Conservation (phyloP, 2,329 filamentous ascomycete genomes). For the Nannizziopsis barbatae region DNA sequence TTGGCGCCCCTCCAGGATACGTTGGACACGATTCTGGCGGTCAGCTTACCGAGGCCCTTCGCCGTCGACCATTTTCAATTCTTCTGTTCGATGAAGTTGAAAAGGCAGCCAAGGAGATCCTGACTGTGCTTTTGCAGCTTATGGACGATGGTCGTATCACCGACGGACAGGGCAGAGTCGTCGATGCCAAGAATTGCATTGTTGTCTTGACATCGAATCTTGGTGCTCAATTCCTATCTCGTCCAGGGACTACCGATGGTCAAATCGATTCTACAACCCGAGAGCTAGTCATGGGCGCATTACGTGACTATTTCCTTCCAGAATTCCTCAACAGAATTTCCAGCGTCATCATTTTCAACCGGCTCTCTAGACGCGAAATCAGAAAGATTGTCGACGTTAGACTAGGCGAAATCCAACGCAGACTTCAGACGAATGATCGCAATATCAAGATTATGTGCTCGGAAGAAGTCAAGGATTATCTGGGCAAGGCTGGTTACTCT, state of each 20-base stretch:
- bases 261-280: constrained; percentile 73
- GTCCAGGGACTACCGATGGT: constrained; percentile 66
- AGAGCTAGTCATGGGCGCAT: constrained; percentile 79
- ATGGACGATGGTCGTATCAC: constrained; percentile 99
- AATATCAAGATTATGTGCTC: constrained; percentile 77
- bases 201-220: constrained; percentile 99
- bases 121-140: constrained; percentile 95
- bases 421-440: constrained; percentile 71
- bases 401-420: constrained; percentile 78
- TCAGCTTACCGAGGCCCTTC: constrained; percentile 87
- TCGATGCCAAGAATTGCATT: constrained; percentile 96
- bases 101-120: constrained; percentile 93
- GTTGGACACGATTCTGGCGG: constrained; percentile 93
- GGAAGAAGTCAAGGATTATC: constrained; percentile 80
- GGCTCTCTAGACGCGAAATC: constrained; percentile 79
- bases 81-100: constrained; percentile 96
- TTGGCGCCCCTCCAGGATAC: constrained; percentile 91
- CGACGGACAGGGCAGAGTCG: constrained; percentile 86
- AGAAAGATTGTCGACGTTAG: constrained; percentile 91
- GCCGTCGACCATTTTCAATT: constrained; percentile 93
- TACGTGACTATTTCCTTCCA: constrained; percentile 92
- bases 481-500: constrained; percentile 83
- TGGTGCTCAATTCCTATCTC: constrained; percentile 83
- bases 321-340: constrained; percentile 98
- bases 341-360: constrained; percentile 96